phyloP scores from a whole-genome alignment of 805 yeast species.

The Sugiyamaella marilandica region DNA sequence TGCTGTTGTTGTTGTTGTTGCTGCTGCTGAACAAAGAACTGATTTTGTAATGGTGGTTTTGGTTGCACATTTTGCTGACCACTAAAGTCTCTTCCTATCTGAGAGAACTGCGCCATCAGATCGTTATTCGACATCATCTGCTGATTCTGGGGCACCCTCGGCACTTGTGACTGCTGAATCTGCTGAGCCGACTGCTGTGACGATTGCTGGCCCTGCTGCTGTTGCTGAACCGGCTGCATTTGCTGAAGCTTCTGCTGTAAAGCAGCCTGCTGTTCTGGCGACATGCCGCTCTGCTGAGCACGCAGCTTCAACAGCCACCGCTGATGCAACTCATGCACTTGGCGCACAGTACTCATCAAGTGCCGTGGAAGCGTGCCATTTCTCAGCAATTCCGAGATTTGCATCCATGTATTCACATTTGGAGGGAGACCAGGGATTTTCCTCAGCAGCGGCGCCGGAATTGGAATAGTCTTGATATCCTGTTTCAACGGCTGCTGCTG shows the following conservation, averaged over 20 bases:
- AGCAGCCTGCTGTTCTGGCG: neutral
- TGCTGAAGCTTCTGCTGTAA: neutral
- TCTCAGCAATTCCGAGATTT: conserved; percentile 59
- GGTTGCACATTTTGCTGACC: conserved; percentile 18
- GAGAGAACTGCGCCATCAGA: conserved; percentile 6
- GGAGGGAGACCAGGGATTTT: conserved; percentile 75
- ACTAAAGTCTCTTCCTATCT: conserved; percentile 17
- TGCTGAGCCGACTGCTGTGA: conserved; percentile 27
- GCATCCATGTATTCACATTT: conserved; percentile 76
- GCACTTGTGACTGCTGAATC: conserved; percentile 13
- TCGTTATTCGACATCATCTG: conserved; percentile 2
- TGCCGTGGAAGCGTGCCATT: conserved; percentile 55
- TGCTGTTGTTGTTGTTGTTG: conserved; percentile 14
- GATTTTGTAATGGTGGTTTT: conserved; percentile 20
- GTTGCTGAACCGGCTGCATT: conserved; percentile 9
- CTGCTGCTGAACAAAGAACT: conserved; percentile 14
- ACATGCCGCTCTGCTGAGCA: neutral
- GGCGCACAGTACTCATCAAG: conserved; percentile 55
- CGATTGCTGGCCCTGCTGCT: conserved; percentile 16
- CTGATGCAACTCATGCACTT: conserved; percentile 48
- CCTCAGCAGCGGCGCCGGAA: conserved; percentile 61
- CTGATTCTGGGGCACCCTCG: conserved; percentile 18
- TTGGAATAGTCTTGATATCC: conserved; percentile 32
- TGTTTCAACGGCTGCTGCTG: neutral
- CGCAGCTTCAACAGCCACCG: conserved; percentile 20